Conservation (phyloP, 2,329 filamentous ascomycete genomes). For the Fusarium setosum region DNA sequence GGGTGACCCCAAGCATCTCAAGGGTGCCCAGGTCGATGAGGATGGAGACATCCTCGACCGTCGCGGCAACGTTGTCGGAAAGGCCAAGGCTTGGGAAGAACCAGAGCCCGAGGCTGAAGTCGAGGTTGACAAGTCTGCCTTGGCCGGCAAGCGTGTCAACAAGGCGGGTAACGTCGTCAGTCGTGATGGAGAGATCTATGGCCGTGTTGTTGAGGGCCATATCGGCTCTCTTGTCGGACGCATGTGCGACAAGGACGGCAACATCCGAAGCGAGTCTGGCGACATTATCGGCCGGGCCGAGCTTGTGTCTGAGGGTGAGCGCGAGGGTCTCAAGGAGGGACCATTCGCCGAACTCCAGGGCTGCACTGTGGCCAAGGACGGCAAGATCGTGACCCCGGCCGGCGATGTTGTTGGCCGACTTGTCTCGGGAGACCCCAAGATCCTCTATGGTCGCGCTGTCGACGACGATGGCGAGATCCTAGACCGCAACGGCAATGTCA, state of each 20-base stretch:
- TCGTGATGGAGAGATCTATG: slow-evolving; percentile 65
- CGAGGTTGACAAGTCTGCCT: slow-evolving; percentile 68
- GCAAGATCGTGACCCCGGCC: slow-evolving; percentile 72
- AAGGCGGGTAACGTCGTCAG: slow-evolving; percentile 75
- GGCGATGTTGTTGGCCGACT: slow-evolving; percentile 81
- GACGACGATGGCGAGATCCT: slow-evolving; percentile 87
- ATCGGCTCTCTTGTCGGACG: slow-evolving; percentile 71
- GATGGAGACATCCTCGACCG: slow-evolving; percentile 77
- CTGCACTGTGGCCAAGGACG: slow-evolving; percentile 75
- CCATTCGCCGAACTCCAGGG: slow-evolving; percentile 75
- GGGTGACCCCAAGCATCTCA: slow-evolving; percentile 72
- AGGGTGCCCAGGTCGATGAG: slow-evolving; percentile 73
- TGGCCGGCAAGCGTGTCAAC: slow-evolving; percentile 78
- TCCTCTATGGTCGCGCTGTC: slow-evolving; percentile 77
- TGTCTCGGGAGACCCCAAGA: slow-evolving; percentile 76
- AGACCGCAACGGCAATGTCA: slow-evolving; percentile 75
- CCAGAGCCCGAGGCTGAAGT: slow-evolving; percentile 60
- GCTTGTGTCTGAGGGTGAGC: slow-evolving; percentile 74
- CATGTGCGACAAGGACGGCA: slow-evolving; percentile 78
- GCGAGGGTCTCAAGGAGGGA: slow-evolving; percentile 71
- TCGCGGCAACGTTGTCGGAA: slow-evolving; percentile 74
- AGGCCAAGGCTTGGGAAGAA: slow-evolving; percentile 75
- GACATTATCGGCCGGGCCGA: slow-evolving; percentile 76
- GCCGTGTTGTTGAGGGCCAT: slow-evolving; percentile 75
- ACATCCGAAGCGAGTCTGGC: slow-evolving; percentile 79